Conservation (phyloP, 495 filamentous ascomycete species). For the Neurospora sp. region DNA sequence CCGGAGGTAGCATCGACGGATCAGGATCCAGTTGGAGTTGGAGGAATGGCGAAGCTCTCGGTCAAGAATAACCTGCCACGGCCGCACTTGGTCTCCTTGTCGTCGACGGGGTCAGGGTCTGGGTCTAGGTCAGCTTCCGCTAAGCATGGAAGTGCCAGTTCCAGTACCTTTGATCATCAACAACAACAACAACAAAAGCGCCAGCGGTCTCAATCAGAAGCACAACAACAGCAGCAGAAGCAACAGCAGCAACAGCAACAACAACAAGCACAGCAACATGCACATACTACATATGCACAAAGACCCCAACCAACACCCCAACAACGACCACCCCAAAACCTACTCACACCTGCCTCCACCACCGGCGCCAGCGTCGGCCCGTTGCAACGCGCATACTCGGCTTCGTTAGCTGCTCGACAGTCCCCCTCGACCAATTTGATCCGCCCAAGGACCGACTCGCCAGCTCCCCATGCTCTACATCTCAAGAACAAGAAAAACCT, state of each 20-base stretch:
- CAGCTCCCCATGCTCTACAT: neutral
- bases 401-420: constrained; percentile 11
- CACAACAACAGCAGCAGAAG: neutral
- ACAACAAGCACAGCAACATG: neutral
- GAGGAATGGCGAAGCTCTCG: neutral
- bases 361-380: constrained; percentile 19
- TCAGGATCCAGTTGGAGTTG: neutral
- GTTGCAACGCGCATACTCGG: constrained; percentile 24
- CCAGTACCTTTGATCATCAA: neutral
- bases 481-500: neutral
- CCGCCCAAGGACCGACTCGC: neutral
- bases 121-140: neutral
- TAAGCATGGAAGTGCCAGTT: neutral
- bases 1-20: constrained; percentile 2
- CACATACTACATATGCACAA: neutral
- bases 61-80: neutral
- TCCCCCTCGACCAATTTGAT: neutral
- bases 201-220: neutral
- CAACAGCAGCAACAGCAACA: neutral
- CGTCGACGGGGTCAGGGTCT: neutral
- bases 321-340: constrained; percentile 21
- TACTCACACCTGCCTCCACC: constrained; percentile 25
- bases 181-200: neutral
- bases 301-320: neutral
- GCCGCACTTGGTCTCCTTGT: neutral